Percentiles rank a stretch among this genome's conserved stretches.
phyloP scores from a whole-genome alignment of 352 stramenopile genomes.

The Globisporangium nunn region DNA sequence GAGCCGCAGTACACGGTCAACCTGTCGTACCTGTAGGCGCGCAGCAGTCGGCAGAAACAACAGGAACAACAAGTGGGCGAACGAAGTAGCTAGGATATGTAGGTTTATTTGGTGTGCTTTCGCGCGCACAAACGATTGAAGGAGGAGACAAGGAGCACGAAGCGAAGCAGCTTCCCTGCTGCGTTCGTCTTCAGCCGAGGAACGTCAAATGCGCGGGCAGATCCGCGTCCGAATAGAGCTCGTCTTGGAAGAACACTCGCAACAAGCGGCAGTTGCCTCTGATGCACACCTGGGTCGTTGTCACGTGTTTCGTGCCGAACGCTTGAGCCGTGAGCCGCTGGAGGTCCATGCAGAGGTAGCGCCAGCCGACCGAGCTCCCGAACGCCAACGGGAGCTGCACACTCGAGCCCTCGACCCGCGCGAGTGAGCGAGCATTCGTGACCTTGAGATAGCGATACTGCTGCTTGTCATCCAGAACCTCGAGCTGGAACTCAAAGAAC shows the following conservation, averaged over 20 bases:
- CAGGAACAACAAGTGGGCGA: background rate
- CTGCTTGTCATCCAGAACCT: conserved; percentile 63
- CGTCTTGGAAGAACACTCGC: conserved; percentile 76
- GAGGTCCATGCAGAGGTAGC: conserved; percentile 74
- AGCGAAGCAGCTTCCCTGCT: background rate
- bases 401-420: conserved; percentile 35
- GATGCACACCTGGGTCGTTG: conserved; percentile 60
- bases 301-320: conserved; percentile 66
- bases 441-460: conserved; percentile 48
- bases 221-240: conserved; percentile 60
- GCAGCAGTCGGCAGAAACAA: background rate
- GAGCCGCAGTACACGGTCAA: conserved; percentile 86
- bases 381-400: conserved; percentile 63
- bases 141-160: background rate
- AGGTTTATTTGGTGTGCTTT: background rate
- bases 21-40: conserved; percentile 69
- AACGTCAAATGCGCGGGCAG: conserved; percentile 66
- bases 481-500: conserved; percentile 65
- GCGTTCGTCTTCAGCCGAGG: conserved; percentile 22
- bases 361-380: conserved; percentile 37
- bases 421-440: conserved; percentile 70
- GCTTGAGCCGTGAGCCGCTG: conserved; percentile 57
- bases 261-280: conserved; percentile 62
- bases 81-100: background rate
- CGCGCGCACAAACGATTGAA: background rate